These are phyloP conservation scores for Megacollybia marginata DNA, from an alignment of 768 basidiomycete species.

Conservation along the genomic window DNA sequence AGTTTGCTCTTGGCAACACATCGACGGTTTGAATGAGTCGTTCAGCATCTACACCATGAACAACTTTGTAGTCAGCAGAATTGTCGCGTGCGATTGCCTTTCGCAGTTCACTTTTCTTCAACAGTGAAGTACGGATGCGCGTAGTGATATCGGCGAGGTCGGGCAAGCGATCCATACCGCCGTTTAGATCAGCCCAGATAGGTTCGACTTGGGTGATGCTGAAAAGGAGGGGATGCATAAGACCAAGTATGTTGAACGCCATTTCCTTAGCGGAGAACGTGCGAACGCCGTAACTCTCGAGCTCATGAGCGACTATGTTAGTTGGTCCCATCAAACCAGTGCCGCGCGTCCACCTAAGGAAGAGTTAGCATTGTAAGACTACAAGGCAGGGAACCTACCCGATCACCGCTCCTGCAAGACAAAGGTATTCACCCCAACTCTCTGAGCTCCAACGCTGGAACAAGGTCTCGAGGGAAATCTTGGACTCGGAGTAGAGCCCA, in stretches of 20 bases:
- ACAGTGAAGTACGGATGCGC: slow-evolving; percentile 75
- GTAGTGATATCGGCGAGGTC: slow-evolving; percentile 89
- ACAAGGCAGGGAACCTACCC: slow-evolving; percentile 49
- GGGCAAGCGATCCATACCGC: slow-evolving; percentile 95
- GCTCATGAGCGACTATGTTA: slow-evolving; percentile 88
- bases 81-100: slow-evolving; percentile 92
- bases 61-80: slow-evolving; percentile 88
- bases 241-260: slow-evolving; percentile 99
- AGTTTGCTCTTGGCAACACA: slow-evolving; percentile 95
- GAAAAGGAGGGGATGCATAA: slow-evolving; percentile 99
- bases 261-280: slow-evolving; percentile 99
- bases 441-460: slow-evolving; percentile 99
- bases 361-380: slow-evolving; percentile 4
- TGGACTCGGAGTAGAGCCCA: slow-evolving; percentile 96
- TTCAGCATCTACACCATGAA: slow-evolving; percentile 88
- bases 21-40: slow-evolving; percentile 87
- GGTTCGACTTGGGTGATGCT: slow-evolving; percentile 99
- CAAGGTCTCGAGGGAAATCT: slow-evolving; percentile 94
- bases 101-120: slow-evolving; percentile 86
- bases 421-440: slow-evolving; percentile 98
- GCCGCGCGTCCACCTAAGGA: slow-evolving; percentile 86
- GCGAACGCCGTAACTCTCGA: slow-evolving; percentile 88
- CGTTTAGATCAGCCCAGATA: slow-evolving; percentile 98
- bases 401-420: slow-evolving; percentile 96
- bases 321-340: slow-evolving; percentile 96